Conservation (phyloP, 371 early-diverging fungal species). For the Sporodiniella umbellata region DNA sequence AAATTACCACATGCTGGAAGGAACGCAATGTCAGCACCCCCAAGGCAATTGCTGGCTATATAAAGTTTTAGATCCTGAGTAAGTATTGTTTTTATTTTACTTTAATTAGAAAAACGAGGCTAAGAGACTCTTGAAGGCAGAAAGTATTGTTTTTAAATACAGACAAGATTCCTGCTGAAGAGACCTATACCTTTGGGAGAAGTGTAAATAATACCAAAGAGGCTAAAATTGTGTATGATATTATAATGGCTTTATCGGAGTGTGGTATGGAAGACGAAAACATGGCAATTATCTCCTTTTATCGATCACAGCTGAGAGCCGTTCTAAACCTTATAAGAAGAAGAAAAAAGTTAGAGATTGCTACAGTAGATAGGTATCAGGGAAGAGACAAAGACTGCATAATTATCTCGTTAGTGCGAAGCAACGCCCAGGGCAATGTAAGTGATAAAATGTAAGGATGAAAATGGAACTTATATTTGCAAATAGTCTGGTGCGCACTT, state of each 20-base stretch:
- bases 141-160: conserved; percentile 84
- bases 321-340: conserved; percentile 41
- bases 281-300: conserved; percentile 86
- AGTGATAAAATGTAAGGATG: conserved; percentile 13
- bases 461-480: too few species aligned
- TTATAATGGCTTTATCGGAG: conserved; percentile 46
- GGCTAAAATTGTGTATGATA: conserved; percentile 58
- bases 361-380: conserved; percentile 91
- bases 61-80: conserved; percentile 60
- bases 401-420: conserved; percentile 86
- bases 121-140: too few species aligned
- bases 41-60: conserved; percentile 60
- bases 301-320: conserved; percentile 77
- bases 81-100: conserved; percentile 6
- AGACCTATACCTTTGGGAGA: conserved; percentile 29
- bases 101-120: too few species aligned
- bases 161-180: conserved; percentile 65
- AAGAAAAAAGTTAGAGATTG: conserved; percentile 55
- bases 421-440: conserved; percentile 68
- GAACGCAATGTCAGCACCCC: background rate
- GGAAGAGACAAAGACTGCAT: conserved; percentile 92
- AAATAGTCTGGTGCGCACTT: conserved; percentile 79
- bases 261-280: conserved; percentile 64
- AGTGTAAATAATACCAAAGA: conserved; percentile 70
- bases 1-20: conserved; percentile 12